These are phyloP conservation scores for Penicillium corylophilum DNA, from an alignment of 2,329 filamentous ascomycete genomes.

Conservation along the genomic window DNA sequence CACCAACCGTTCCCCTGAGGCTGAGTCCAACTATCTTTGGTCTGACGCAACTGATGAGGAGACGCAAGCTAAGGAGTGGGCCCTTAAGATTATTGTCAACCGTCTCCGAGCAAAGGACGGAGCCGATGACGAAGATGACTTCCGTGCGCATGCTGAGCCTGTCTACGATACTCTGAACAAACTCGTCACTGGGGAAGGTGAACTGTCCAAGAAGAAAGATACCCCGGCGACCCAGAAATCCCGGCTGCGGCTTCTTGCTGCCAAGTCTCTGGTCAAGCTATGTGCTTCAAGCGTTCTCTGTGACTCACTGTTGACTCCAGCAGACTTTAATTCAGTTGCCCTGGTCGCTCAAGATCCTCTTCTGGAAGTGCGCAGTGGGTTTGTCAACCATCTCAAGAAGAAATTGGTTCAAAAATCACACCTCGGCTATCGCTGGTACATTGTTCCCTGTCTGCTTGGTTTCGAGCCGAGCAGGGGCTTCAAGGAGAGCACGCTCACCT, in stretches of 20 bases:
- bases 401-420: slow-evolving; percentile 55
- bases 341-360: slow-evolving; percentile 77
- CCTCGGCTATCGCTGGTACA: slow-evolving; percentile 82
- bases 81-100: slow-evolving; percentile 83
- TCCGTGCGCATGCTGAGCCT: slow-evolving; percentile 57
- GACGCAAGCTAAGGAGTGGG: slow-evolving; percentile 77
- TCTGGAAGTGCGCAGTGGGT: slow-evolving; percentile 70
- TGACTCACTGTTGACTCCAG: slow-evolving; percentile 70
- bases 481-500: slow-evolving; percentile 75
- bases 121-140: slow-evolving; percentile 41
- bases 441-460: slow-evolving; percentile 83
- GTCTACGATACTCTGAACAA: slow-evolving; percentile 78
- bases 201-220: slow-evolving; percentile 71
- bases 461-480: slow-evolving; percentile 80
- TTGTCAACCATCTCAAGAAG: slow-evolving; percentile 85
- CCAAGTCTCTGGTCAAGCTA: slow-evolving; percentile 78
- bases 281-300: slow-evolving; percentile 70
- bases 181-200: slow-evolving; percentile 72
- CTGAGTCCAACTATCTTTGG: slow-evolving; percentile 63
- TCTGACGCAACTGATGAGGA: slow-evolving; percentile 74
- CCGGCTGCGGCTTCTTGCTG: slow-evolving; percentile 77
- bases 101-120: slow-evolving; percentile 68
- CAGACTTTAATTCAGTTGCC: slow-evolving; percentile 78
- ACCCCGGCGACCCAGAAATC: slow-evolving; percentile 77
- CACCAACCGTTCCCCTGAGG: slow-evolving; percentile 59